phyloP scores from a whole-genome alignment of 768 basidiomycete species.

The Phaffia australis region DNA sequence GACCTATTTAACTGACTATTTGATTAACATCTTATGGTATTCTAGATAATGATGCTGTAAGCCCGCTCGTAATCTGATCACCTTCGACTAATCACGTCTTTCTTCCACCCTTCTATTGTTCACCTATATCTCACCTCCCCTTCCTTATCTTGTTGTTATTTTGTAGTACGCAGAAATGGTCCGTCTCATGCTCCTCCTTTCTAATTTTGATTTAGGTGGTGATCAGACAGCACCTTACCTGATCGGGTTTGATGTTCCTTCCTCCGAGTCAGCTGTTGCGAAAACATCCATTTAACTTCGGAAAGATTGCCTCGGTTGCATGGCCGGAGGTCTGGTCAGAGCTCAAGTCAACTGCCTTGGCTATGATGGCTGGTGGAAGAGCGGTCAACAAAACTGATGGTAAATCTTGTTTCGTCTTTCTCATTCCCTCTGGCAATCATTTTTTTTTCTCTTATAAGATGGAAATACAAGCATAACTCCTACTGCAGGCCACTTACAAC shows the following conservation, averaged over 20 bases:
- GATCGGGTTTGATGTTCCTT: background rate
- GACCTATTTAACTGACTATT: too few relatives aligned
- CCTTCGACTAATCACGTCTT: too few relatives aligned
- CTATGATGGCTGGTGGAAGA: background rate
- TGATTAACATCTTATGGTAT: too few relatives aligned
- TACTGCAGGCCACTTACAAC: too few relatives aligned
- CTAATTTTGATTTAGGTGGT: background rate
- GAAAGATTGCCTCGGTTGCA: background rate
- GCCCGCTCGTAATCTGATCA: too few relatives aligned
- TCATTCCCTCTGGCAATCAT: too few relatives aligned
- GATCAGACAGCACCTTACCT: background rate
- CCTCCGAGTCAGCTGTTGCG: background rate
- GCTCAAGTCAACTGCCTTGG: background rate
- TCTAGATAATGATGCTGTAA: too few relatives aligned
- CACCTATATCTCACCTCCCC: too few relatives aligned
- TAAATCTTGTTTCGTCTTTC: too few relatives aligned
- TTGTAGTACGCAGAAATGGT: conserved; percentile 11
- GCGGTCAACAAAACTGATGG: conserved; percentile 14
- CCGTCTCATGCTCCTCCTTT: conserved; percentile 1
- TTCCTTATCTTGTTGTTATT: background rate
- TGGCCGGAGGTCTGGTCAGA: conserved; percentile 24
- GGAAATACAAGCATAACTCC: too few relatives aligned
- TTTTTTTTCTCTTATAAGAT: too few relatives aligned
- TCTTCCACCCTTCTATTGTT: too few relatives aligned
- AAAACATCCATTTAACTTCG: background rate